Conservation (phyloP, 495 filamentous ascomycete species). For the Neurospora sp. region DNA sequence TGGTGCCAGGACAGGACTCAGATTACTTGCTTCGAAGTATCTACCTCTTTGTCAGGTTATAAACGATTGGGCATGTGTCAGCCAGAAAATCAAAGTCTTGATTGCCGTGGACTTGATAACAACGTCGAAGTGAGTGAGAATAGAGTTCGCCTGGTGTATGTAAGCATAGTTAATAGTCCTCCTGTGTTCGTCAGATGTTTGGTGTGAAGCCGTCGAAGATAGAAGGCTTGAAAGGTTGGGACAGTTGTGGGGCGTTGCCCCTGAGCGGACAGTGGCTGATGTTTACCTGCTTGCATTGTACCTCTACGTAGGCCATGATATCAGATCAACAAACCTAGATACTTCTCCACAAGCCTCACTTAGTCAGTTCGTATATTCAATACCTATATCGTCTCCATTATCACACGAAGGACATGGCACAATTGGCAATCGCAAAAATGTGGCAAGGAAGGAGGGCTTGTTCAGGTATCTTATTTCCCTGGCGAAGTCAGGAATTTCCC, state of each 20-base stretch:
- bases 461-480: constrained; percentile 10
- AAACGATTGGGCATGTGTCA: background rate
- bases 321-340: background rate
- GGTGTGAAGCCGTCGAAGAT: background rate
- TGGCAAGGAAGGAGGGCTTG: background rate
- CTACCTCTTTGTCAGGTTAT: background rate
- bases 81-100: background rate
- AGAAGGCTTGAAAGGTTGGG: background rate
- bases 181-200: background rate
- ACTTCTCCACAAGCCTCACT: background rate
- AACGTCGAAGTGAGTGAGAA: background rate
- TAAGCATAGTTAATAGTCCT: background rate
- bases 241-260: background rate
- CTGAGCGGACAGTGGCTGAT: background rate
- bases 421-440: background rate
- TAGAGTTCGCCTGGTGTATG: background rate
- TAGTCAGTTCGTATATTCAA: background rate
- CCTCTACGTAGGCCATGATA: background rate
- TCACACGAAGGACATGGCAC: background rate
- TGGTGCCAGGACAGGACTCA: background rate
- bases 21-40: background rate
- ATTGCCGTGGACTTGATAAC: background rate
- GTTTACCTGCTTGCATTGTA: background rate
- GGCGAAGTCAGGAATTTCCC: constrained; percentile 15
- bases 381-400: background rate